These are phyloP conservation scores for Saussurea involucrata DNA, from an alignment of 129 eudicot genomes.

Conservation along the genomic window DNA sequence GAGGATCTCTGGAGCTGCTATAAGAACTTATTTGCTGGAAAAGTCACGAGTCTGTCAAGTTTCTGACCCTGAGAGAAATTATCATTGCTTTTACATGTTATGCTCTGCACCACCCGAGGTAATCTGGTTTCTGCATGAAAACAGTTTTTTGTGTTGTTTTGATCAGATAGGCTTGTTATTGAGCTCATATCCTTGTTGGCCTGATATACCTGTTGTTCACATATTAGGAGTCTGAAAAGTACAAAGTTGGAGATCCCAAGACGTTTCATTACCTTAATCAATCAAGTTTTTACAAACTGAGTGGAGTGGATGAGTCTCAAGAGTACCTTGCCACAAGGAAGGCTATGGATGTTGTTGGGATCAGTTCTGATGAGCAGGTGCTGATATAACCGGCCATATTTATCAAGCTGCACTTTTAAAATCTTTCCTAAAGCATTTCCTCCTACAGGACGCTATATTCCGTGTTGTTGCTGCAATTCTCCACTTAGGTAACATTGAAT, in stretches of 20 bases:
- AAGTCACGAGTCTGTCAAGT: conserved; percentile 83
- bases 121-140: neutral
- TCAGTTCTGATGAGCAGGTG: conserved; percentile 82
- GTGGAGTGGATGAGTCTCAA: conserved; percentile 62
- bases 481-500: conserved; percentile 90
- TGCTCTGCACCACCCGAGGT: conserved; percentile 89
- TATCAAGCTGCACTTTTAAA: neutral
- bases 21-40: conserved; percentile 77
- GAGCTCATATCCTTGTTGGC: neutral
- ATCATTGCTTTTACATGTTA: conserved; percentile 85
- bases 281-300: conserved; percentile 55
- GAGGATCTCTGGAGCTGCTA: conserved; percentile 83
- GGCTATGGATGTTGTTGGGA: conserved; percentile 93
- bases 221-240: conserved; percentile 59
- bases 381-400: neutral
- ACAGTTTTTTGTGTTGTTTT: neutral
- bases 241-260: conserved; percentile 72
- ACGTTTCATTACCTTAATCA: conserved; percentile 79
- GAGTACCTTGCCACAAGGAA: conserved; percentile 76
- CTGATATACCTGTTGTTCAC: neutral
- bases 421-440: neutral
- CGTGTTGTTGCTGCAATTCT: conserved; percentile 96
- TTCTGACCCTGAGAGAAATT: conserved; percentile 89
- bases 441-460: conserved; percentile 78
- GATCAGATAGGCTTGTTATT: neutral